Evolutionary conservation across 805 yeast species (phyloP).

Genomic region (Starmerella etchellsii): DNA sequence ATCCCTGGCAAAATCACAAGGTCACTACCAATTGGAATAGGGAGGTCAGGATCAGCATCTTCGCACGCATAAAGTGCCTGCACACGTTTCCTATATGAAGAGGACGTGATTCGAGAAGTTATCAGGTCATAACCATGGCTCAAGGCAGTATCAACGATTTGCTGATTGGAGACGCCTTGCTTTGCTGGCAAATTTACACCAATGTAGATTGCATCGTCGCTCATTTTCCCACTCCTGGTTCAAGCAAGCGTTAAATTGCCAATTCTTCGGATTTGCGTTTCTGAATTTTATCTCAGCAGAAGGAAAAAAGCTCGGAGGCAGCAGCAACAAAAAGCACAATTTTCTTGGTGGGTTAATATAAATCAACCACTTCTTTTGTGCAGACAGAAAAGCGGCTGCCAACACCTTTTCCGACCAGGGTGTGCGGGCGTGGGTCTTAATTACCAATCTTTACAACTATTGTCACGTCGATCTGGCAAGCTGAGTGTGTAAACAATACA

Average conservation of each 20-base stretch:
- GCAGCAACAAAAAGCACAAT: too few relatives aligned
- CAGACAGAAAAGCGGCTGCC: too few relatives aligned
- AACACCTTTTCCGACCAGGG: too few relatives aligned
- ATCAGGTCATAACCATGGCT: constrained; percentile 40
- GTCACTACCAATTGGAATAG: constrained; percentile 31
- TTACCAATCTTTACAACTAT: too few relatives aligned
- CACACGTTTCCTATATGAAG: constrained; percentile 24
- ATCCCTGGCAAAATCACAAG: constrained; percentile 34
- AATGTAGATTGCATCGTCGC: constrained; percentile 20
- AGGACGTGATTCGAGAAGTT: constrained; percentile 43
- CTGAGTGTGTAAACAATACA: too few relatives aligned
- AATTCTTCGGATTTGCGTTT: too few relatives aligned
- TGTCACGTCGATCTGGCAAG: too few relatives aligned
- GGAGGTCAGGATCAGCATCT: constrained; percentile 3
- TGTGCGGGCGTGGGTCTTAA: too few relatives aligned
- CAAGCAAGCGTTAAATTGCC: neutral
- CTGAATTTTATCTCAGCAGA: too few relatives aligned
- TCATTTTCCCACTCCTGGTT: neutral
- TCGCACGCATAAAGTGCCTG: constrained; percentile 17
- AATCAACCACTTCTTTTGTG: too few relatives aligned
- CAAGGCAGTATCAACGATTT: constrained; percentile 24
- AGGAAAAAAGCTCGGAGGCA: too few relatives aligned
- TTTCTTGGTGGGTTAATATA: too few relatives aligned
- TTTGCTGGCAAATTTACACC: constrained; percentile 28
- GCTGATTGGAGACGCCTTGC: constrained; percentile 22